phyloP scores from a whole-genome alignment of 2,329 filamentous ascomycete genomes.

The Chrysoporthe puriensis region DNA sequence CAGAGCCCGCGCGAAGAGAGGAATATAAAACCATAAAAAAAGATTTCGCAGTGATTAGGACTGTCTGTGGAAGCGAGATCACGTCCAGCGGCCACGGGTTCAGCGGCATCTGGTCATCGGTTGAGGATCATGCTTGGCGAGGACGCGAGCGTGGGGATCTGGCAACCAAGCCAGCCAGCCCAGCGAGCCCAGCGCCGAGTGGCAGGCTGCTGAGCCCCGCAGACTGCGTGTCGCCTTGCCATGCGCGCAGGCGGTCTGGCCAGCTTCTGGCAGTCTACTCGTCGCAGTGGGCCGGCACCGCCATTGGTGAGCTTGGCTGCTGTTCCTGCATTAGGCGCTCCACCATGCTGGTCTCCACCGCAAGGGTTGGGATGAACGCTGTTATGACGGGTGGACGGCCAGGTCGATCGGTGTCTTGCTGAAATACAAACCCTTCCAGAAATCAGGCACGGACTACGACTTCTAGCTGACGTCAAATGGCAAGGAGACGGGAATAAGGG shows the following conservation, averaged over 20 bases:
- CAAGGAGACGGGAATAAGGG: not conserved
- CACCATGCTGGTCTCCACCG: not conserved
- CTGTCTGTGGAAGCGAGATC: not conserved
- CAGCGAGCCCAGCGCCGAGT: no score
- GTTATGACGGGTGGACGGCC: not conserved
- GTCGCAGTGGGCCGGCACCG: not conserved
- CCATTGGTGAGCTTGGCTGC: conserved; percentile 2
- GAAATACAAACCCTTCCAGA: not conserved
- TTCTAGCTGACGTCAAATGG: not conserved
- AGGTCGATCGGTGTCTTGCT: conserved; percentile 1
- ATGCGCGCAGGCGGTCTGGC: not conserved
- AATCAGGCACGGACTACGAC: not conserved
- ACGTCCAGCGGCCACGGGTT: not conserved
- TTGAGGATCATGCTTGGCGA: not conserved
- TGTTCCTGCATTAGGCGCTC: conserved; percentile 16
- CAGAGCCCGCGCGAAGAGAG: not conserved
- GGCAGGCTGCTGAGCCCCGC: conserved; percentile 11
- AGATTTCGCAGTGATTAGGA: not conserved
- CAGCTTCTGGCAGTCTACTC: not conserved
- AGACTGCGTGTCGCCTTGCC: conserved; percentile 7
- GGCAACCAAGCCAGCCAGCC: no score
- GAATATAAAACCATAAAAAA: not conserved
- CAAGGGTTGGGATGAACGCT: conserved; percentile 1
- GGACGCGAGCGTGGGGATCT: no score
- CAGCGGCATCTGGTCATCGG: not conserved